phyloP scores from a whole-genome alignment of 31 red algal species.

The Endocladia muricata region DNA sequence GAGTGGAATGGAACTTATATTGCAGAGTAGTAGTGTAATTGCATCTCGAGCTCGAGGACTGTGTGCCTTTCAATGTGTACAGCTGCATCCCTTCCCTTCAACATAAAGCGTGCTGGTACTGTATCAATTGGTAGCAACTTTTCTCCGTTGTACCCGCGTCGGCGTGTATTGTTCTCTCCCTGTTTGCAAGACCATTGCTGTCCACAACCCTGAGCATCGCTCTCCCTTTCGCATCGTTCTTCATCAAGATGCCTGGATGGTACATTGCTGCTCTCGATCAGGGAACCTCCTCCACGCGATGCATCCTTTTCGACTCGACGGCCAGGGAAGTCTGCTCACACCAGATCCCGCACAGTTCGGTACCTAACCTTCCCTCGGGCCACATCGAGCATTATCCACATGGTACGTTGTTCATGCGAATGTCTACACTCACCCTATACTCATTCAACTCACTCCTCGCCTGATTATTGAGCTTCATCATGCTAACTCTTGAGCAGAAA shows the following conservation, averaged over 20 bases:
- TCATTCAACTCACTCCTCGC: background rate
- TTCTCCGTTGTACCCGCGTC: too few relatives aligned
- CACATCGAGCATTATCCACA: slow-evolving; percentile 91
- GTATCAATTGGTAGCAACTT: too few relatives aligned
- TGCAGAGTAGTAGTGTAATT: too few relatives aligned
- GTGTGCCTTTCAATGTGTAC: too few relatives aligned
- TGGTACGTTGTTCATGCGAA: slow-evolving; percentile 25
- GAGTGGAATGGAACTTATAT: too few relatives aligned
- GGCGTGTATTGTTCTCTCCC: too few relatives aligned
- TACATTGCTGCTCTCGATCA: slow-evolving; percentile 77
- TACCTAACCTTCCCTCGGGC: slow-evolving; percentile 49
- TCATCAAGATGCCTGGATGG: too few relatives aligned
- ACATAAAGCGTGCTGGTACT: too few relatives aligned
- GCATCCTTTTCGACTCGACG: slow-evolving; percentile 66
- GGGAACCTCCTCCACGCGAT: slow-evolving; percentile 82
- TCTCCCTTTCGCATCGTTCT: background rate
- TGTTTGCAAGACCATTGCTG: too few relatives aligned
- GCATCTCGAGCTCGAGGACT: too few relatives aligned
- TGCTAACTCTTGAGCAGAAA: slow-evolving; percentile 10
- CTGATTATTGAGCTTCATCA: background rate
- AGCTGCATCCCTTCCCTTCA: too few relatives aligned
- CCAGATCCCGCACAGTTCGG: slow-evolving; percentile 51
- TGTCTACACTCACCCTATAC: background rate
- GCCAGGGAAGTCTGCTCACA: slow-evolving; percentile 53
- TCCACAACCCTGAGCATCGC: too few relatives aligned